These are phyloP conservation scores for Botryotinia convoluta DNA, from an alignment of 2,329 filamentous ascomycete species.

Conservation along the genomic window DNA sequence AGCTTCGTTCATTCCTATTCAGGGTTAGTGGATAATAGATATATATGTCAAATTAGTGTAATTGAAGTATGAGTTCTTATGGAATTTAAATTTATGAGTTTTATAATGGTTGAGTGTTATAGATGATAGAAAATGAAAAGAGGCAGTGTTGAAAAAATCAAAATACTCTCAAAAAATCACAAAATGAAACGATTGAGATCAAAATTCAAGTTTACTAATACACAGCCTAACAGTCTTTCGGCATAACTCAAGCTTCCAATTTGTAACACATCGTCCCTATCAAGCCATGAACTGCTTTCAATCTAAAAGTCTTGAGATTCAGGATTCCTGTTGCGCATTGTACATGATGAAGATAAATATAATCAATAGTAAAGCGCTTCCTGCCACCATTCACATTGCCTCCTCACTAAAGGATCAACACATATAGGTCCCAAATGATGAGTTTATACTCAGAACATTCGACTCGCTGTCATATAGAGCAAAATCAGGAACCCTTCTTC, in stretches of 20 bases:
- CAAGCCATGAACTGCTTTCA: background rate
- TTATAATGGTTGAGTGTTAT: too few relatives aligned
- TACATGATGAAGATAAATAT: background rate
- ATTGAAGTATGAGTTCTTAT: too few relatives aligned
- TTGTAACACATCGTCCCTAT: background rate
- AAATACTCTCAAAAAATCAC: too few relatives aligned
- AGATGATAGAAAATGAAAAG: too few relatives aligned
- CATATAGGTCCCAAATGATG: background rate
- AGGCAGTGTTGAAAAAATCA: too few relatives aligned
- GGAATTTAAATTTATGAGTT: too few relatives aligned
- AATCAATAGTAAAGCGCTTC: background rate
- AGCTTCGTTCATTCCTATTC: too few relatives aligned
- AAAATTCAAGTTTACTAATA: too few relatives aligned
- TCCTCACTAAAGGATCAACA: background rate
- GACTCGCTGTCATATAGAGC: constrained; percentile 25
- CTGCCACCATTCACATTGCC: background rate
- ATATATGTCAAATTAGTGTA: too few relatives aligned
- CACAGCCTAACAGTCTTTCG: too few relatives aligned
- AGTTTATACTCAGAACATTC: constrained; percentile 22
- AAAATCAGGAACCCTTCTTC: constrained; percentile 26
- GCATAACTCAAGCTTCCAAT: background rate
- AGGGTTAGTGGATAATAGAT: too few relatives aligned
- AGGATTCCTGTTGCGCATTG: background rate
- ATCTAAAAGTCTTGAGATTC: background rate
- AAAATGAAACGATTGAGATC: too few relatives aligned